Percentiles rank a stretch among this genome's conserved stretches.
Conservation (phyloP, 2,329 filamentous ascomycete species). For the Colletotrichum somersetense region DNA sequence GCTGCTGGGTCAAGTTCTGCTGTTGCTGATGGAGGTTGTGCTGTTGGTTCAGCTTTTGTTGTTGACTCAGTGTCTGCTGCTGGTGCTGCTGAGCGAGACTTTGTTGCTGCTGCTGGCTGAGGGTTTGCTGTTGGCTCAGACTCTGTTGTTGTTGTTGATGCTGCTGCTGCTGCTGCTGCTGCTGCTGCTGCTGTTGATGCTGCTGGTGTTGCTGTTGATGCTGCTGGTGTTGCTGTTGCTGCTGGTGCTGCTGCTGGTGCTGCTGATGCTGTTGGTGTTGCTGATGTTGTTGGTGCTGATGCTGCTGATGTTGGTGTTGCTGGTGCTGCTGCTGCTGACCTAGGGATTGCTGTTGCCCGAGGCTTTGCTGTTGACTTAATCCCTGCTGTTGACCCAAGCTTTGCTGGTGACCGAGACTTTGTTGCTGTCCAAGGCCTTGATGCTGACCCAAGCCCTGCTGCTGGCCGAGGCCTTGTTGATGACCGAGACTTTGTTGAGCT, state of each 20-base stretch:
- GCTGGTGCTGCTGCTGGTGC: slow-evolving; percentile 49
- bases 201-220: slow-evolving; percentile 49
- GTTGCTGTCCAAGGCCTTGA: slow-evolving; percentile 24
- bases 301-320: slow-evolving; percentile 48
- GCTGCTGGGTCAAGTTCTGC: slow-evolving; percentile 46
- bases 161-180: slow-evolving; percentile 49
- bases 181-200: slow-evolving; percentile 47
- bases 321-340: slow-evolving; percentile 43
- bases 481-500: slow-evolving; percentile 37
- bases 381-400: slow-evolving; percentile 31
- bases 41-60: slow-evolving; percentile 50
- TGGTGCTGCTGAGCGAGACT: slow-evolving; percentile 45
- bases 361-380: slow-evolving; percentile 32
- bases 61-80: slow-evolving; percentile 50
- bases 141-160: slow-evolving; percentile 50
- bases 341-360: slow-evolving; percentile 32
- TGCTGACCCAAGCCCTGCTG: slow-evolving; percentile 36
- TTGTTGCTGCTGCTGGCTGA: slow-evolving; percentile 49
- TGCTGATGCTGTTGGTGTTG: slow-evolving; percentile 48
- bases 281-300: too few species aligned
- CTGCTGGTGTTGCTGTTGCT: slow-evolving; percentile 40
- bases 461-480: slow-evolving; percentile 35
- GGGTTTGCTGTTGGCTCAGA: slow-evolving; percentile 49
- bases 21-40: slow-evolving; percentile 49
- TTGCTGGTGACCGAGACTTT: slow-evolving; percentile 29